These are phyloP conservation scores for Trichopus zeylanicus DNA, from an alignment of 116 monocot species.

Conservation along the genomic window DNA sequence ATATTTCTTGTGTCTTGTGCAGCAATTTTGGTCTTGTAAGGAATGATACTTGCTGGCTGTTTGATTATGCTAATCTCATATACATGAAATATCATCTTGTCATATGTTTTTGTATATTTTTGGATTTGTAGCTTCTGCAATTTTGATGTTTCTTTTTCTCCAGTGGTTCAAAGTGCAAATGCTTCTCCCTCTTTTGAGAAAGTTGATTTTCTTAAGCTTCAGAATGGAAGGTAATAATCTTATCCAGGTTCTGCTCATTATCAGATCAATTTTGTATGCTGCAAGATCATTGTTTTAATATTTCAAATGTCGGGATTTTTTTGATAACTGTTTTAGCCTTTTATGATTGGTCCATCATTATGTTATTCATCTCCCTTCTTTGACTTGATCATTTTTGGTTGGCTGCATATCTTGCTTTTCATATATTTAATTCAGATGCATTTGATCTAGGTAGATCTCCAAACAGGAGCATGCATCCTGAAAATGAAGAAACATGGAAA, in stretches of 20 bases:
- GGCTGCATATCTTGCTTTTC: background rate
- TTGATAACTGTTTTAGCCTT: background rate
- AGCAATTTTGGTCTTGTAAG: background rate
- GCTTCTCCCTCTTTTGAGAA: slow-evolving; percentile 58
- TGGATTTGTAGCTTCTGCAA: background rate
- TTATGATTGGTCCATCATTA: background rate
- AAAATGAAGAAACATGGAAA: too few relatives aligned
- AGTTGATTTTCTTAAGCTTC: slow-evolving; percentile 81
- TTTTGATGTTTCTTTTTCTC: slow-evolving; percentile 6
- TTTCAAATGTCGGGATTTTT: too few relatives aligned
- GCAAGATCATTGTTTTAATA: too few relatives aligned
- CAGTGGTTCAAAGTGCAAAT: slow-evolving; percentile 41
- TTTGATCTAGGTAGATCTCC: too few relatives aligned
- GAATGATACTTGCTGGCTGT: background rate
- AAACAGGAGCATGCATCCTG: too few relatives aligned
- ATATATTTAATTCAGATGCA: too few relatives aligned
- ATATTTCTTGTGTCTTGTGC: slow-evolving; percentile 3
- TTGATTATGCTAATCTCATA: background rate
- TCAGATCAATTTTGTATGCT: too few relatives aligned
- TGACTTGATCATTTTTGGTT: background rate
- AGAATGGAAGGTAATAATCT: slow-evolving; percentile 78
- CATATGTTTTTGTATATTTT: background rate
- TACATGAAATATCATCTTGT: background rate
- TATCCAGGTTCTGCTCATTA: too few relatives aligned
- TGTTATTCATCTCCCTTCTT: background rate